These are phyloP conservation scores for Populus simonii DNA, from an alignment of 345 rosid species.

Conservation along the genomic window DNA sequence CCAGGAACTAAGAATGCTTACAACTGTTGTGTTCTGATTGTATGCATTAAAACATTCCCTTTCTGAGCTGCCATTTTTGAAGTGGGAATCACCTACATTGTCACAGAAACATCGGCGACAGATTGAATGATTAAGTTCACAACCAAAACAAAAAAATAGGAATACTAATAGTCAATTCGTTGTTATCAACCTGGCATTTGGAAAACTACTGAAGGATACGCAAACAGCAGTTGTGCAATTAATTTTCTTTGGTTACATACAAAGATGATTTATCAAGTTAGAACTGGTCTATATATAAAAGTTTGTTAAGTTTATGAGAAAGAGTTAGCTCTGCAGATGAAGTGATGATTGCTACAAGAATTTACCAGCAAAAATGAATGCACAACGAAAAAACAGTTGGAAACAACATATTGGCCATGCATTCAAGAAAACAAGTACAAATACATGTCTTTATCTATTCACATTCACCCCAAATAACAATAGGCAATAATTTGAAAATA, in stretches of 20 bases:
- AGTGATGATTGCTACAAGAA: background rate
- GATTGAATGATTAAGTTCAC: constrained; percentile 6
- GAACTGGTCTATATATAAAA: background rate
- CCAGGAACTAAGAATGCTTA: constrained; percentile 25
- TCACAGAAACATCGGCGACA: constrained; percentile 20
- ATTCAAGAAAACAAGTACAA: background rate
- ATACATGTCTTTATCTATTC: background rate
- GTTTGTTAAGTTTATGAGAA: background rate
- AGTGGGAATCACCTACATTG: constrained; percentile 52
- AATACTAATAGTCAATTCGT: background rate
- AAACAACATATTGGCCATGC: constrained; percentile 7
- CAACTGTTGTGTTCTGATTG: constrained; percentile 42
- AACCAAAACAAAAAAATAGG: background rate
- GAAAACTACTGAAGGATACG: background rate
- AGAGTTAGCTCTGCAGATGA: background rate
- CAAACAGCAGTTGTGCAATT: background rate
- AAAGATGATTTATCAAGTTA: background rate
- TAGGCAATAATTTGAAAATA: background rate
- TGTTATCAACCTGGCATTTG: too few species aligned
- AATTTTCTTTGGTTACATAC: background rate
- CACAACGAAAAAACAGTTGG: constrained; percentile 10
- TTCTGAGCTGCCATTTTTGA: constrained; percentile 29
- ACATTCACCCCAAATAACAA: background rate
- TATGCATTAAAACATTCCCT: constrained; percentile 35
- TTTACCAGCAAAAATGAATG: constrained; percentile 4